These are phyloP conservation scores for Biscogniauxia sp. DNA, from an alignment of 2,329 filamentous ascomycete genomes.

Conservation along the genomic window DNA sequence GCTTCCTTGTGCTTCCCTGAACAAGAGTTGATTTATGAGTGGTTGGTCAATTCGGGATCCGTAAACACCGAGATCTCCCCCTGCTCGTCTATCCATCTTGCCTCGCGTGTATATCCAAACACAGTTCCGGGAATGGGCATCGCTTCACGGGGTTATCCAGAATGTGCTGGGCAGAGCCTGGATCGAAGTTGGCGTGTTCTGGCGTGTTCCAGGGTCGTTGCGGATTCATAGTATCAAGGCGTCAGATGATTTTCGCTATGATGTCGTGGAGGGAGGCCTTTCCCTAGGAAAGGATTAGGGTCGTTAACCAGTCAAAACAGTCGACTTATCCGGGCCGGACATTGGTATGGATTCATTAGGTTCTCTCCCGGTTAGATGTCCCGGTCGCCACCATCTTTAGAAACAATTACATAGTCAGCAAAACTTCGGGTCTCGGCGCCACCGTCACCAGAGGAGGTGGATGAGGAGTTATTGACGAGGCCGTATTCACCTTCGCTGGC, in stretches of 20 bases:
- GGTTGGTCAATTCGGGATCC: background rate
- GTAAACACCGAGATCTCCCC: background rate
- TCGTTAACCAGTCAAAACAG: slow-evolving; percentile 5
- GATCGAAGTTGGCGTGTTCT: background rate
- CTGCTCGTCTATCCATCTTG: background rate
- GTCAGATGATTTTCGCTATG: background rate
- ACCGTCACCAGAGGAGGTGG: slow-evolving; percentile 26
- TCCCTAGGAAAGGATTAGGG: slow-evolving; percentile 1
- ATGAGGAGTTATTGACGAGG: slow-evolving; percentile 32
- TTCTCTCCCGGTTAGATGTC: slow-evolving; percentile 28
- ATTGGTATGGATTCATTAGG: background rate
- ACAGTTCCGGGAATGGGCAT: background rate
- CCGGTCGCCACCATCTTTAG: slow-evolving; percentile 44
- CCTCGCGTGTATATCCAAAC: slow-evolving; percentile 4
- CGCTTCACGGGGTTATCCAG: background rate
- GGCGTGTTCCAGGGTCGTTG: background rate
- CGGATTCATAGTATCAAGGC: background rate
- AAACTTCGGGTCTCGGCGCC: slow-evolving; percentile 35
- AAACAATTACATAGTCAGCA: slow-evolving; percentile 43
- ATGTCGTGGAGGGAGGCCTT: background rate
- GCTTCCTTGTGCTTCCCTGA: background rate
- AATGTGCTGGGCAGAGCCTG: background rate
- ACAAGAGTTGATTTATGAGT: background rate
- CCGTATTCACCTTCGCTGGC: slow-evolving; percentile 63
- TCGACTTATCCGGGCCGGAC: slow-evolving; percentile 6